Percentiles rank a stretch among this genome's conserved stretches.
These are phyloP conservation scores for Chaetomium sp. DNA, from an alignment of 2,329 filamentous ascomycete genomes.

Conservation along the genomic window DNA sequence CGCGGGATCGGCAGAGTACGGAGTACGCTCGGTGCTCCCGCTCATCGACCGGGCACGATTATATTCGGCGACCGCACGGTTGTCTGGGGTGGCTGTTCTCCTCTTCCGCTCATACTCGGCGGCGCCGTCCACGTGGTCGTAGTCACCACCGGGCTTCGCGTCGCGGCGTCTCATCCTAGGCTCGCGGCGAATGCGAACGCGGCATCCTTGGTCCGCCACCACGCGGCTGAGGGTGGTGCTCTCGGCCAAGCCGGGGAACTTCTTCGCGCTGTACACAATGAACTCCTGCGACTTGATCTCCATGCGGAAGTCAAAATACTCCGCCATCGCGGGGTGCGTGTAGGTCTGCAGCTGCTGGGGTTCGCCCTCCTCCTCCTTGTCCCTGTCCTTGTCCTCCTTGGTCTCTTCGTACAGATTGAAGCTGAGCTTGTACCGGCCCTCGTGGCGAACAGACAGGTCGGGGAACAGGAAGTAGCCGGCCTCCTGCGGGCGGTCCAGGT, in stretches of 20 bases:
- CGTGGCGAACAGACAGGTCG: conserved; percentile 90
- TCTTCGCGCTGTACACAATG: conserved; percentile 92
- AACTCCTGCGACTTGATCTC: conserved; percentile 86
- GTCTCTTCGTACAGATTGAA: conserved; percentile 94
- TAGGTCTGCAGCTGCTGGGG: conserved; percentile 30
- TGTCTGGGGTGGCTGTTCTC: conserved; percentile 31
- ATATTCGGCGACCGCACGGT: conserved; percentile 16
- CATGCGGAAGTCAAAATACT: conserved; percentile 73
- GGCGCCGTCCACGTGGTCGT: conserved; percentile 25
- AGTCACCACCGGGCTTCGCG: conserved; percentile 28
- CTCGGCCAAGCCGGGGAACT: conserved; percentile 88
- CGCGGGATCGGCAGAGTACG: conserved; percentile 26
- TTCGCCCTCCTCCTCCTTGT: conserved; percentile 33
- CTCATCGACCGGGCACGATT: conserved; percentile 30
- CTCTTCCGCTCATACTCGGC: conserved; percentile 26
- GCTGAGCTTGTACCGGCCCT: conserved; percentile 83
- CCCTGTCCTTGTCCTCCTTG: conserved; percentile 75
- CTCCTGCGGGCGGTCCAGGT: conserved; percentile 75
- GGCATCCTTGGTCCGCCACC: conserved; percentile 93
- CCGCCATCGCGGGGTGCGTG: conserved; percentile 30
- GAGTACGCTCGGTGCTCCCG: conserved; percentile 28
- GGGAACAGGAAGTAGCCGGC: conserved; percentile 96
- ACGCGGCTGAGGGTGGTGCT: conserved; percentile 84
- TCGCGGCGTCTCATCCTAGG: conserved; percentile 46
- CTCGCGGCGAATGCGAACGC: conserved; percentile 90